Evolutionary conservation across 306 rosid genomes (phyloP).

Genomic region (Pueraria montana): DNA sequence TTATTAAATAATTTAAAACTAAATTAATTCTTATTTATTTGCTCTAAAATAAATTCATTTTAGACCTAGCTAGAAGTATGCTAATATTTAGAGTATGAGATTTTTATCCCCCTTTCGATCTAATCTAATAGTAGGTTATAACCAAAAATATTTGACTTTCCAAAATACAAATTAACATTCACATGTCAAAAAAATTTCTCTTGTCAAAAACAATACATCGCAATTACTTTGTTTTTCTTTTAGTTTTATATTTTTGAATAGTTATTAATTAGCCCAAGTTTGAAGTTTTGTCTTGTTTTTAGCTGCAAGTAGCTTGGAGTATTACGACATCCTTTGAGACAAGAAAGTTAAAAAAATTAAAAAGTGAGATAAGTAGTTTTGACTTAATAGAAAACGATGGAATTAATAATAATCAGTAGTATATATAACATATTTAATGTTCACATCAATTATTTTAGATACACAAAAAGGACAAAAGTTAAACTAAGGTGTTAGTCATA

Average conservation of each 20-base stretch:
- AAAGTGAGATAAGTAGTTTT: slow-evolving; percentile 19
- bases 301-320: slow-evolving; percentile 24
- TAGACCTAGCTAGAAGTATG: neutral
- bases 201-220: neutral
- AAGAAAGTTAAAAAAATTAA: neutral
- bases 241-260: neutral
- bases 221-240: neutral
- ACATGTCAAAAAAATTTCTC: slow-evolving; percentile 6
- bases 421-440: neutral
- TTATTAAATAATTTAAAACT: neutral
- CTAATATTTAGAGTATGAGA: neutral
- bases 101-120: neutral
- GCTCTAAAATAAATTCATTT: neutral
- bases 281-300: neutral
- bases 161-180: neutral
- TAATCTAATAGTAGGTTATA: neutral
- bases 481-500: slow-evolving; percentile 9
- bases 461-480: neutral
- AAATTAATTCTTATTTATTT: neutral
- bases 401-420: neutral
- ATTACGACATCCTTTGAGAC: slow-evolving; percentile 9
- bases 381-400: slow-evolving; percentile 43
- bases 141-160: neutral
- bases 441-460: neutral
- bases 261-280: neutral